Evolutionary conservation across 495 filamentous ascomycete species (phyloP).

Genomic region (Coniosporium apollinis): DNA sequence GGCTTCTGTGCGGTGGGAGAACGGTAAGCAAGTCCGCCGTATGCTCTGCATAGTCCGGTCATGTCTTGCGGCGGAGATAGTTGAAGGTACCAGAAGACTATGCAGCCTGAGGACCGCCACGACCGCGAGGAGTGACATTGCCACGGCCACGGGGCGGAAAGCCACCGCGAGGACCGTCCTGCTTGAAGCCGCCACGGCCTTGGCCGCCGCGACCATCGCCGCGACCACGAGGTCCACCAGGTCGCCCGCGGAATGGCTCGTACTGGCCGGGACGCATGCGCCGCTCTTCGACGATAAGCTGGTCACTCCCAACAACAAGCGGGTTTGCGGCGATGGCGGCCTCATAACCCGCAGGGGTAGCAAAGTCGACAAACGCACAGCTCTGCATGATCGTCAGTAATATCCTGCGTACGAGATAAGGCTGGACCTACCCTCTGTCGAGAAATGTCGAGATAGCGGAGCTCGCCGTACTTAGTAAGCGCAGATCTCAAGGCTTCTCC

Average conservation of each 20-base stretch:
- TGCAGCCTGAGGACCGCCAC: conserved; percentile 30
- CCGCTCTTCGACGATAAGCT: conserved; percentile 75
- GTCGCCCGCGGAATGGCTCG: conserved; percentile 21
- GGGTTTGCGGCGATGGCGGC: conserved; percentile 75
- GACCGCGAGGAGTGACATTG: conserved; percentile 9
- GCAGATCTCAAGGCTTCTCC: conserved; percentile 45
- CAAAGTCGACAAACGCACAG: conserved; percentile 92
- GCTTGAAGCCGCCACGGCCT: conserved; percentile 47
- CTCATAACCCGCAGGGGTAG: conserved; percentile 55
- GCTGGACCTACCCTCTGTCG: conserved; percentile 57
- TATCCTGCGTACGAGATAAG: neutral
- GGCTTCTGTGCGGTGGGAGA: no score
- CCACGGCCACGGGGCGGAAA: conserved; percentile 9
- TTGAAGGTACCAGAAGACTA: no score
- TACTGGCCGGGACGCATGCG: conserved; percentile 54
- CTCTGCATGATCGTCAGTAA: conserved; percentile 41
- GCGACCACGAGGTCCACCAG: conserved; percentile 33
- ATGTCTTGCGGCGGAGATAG: no score
- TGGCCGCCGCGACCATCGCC: conserved; percentile 35
- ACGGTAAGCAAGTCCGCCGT: no score
- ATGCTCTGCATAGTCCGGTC: no score
- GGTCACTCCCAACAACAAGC: conserved; percentile 63
- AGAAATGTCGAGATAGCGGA: conserved; percentile 79
- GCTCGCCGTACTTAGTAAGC: conserved; percentile 55
- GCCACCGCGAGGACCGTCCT: conserved; percentile 30